Percentiles rank a stretch among this genome's conserved stretches.
These are phyloP conservation scores for Aspergillus mulundensis DNA, from an alignment of 495 filamentous ascomycete genomes.

Conservation along the genomic window DNA sequence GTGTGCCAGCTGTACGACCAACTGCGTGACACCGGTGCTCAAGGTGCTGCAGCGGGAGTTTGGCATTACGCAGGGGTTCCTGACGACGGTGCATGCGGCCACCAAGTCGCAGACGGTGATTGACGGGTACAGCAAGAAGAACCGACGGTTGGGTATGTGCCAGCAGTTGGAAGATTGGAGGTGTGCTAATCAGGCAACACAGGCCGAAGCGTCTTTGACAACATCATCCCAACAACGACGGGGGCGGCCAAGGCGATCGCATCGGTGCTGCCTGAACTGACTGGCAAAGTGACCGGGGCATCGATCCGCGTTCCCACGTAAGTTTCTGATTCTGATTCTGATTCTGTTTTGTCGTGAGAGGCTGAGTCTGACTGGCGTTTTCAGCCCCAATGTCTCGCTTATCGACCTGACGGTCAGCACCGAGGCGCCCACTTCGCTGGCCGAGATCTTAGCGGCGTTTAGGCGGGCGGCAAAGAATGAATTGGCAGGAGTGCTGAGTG, in stretches of 20 bases:
- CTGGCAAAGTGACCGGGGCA: slow-evolving; percentile 32
- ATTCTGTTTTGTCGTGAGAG: neutral
- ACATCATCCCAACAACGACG: slow-evolving; percentile 34
- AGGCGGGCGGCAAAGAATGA: slow-evolving; percentile 25
- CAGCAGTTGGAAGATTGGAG: neutral
- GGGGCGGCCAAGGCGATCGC: slow-evolving; percentile 35
- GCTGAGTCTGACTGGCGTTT: neutral
- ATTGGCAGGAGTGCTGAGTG: slow-evolving; percentile 28
- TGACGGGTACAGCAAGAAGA: slow-evolving; percentile 40
- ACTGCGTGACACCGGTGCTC: slow-evolving; percentile 33
- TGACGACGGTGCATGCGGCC: slow-evolving; percentile 35
- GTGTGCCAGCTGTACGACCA: slow-evolving; percentile 36
- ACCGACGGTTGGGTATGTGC: slow-evolving; percentile 27
- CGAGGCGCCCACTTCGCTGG: slow-evolving; percentile 27
- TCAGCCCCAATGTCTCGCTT: slow-evolving; percentile 36
- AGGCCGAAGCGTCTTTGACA: slow-evolving; percentile 34
- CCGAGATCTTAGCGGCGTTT: slow-evolving; percentile 32
- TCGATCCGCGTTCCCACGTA: slow-evolving; percentile 36
- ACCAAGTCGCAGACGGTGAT: slow-evolving; percentile 36
- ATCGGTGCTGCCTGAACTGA: slow-evolving; percentile 27
- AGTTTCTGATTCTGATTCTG: slow-evolving; percentile 1
- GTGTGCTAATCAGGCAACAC: neutral
- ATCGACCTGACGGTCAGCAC: slow-evolving; percentile 36
- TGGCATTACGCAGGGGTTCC: slow-evolving; percentile 29
- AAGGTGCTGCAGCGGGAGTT: slow-evolving; percentile 31